phyloP scores from a whole-genome alignment of 345 rosid species.

The Psidium guajava region DNA sequence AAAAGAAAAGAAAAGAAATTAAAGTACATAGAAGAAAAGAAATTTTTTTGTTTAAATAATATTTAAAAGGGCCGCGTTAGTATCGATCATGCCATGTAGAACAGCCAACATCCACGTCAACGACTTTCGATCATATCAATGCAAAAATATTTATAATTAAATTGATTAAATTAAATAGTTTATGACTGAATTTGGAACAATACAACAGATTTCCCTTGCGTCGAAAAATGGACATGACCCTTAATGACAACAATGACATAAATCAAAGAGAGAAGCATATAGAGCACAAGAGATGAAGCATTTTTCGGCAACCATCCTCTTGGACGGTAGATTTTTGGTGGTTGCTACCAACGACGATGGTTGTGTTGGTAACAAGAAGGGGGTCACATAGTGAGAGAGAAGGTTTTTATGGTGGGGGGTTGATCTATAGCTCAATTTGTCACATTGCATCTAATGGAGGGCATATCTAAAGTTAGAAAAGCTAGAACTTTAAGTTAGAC shows the following conservation, averaged over 20 bases:
- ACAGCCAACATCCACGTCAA: too few species aligned
- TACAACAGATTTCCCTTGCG: too few species aligned
- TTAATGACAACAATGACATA: not conserved
- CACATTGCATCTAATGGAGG: not conserved
- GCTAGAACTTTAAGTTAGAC: not conserved
- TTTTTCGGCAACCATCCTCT: not conserved
- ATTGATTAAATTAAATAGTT: too few species aligned
- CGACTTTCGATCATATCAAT: too few species aligned
- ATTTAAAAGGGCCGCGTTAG: too few species aligned
- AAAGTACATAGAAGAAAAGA: too few species aligned
- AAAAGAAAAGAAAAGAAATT: too few species aligned
- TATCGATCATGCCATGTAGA: too few species aligned
- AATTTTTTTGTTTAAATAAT: too few species aligned
- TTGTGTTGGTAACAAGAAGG: not conserved
- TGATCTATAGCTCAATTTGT: not conserved
- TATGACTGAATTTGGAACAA: too few species aligned
- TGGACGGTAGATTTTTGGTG: not conserved
- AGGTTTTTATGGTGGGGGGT: not conserved
- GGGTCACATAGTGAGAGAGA: not conserved
- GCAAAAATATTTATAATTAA: too few species aligned
- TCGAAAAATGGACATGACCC: not conserved
- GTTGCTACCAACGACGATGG: not conserved
- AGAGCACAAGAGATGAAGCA: not conserved
- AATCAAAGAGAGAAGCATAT: not conserved
- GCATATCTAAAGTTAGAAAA: not conserved